Evolutionary conservation across 2,329 filamentous ascomycete genomes (phyloP).

Genomic region (Rachicladosporium sp.): DNA sequence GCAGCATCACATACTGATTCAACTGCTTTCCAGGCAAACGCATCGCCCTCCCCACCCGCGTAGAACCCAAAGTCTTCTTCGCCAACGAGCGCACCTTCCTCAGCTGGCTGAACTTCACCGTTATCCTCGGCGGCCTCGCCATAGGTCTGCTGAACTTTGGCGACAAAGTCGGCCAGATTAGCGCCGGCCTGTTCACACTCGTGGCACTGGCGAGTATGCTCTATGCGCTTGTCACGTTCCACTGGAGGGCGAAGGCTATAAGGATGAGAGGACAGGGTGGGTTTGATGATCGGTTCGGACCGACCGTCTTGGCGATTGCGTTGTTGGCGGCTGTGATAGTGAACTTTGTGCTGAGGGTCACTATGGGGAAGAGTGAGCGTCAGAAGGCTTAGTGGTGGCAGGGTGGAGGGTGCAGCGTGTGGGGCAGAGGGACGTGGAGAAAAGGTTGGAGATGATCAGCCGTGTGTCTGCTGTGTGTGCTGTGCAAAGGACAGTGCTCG

Average conservation of each 20-base stretch:
- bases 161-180: constrained; percentile 86
- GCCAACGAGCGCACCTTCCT: constrained; percentile 98
- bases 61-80: constrained; percentile 99
- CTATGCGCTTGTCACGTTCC: constrained; percentile 88
- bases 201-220: constrained; percentile 93
- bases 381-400: constrained; percentile 2
- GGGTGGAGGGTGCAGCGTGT: too few species aligned
- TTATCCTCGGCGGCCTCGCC: constrained; percentile 90
- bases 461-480: too few species aligned
- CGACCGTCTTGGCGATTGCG: constrained; percentile 77
- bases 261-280: constrained; percentile 81
- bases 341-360: constrained; percentile 79
- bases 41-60: constrained; percentile 91
- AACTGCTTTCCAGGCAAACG: constrained; percentile 61
- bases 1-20: constrained; percentile 5
- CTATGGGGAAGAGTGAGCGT: constrained; percentile 4
- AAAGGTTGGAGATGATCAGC: too few species aligned
- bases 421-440: too few species aligned
- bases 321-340: constrained; percentile 82
- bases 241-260: constrained; percentile 93
- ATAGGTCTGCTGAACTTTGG: constrained; percentile 98
- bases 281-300: constrained; percentile 92
- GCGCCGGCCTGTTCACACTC: constrained; percentile 81
- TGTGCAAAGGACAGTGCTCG: too few species aligned
- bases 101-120: constrained; percentile 99